Evolutionary conservation across 495 filamentous ascomycete species (phyloP).

Genomic region (Clavariopsis aquatica): DNA sequence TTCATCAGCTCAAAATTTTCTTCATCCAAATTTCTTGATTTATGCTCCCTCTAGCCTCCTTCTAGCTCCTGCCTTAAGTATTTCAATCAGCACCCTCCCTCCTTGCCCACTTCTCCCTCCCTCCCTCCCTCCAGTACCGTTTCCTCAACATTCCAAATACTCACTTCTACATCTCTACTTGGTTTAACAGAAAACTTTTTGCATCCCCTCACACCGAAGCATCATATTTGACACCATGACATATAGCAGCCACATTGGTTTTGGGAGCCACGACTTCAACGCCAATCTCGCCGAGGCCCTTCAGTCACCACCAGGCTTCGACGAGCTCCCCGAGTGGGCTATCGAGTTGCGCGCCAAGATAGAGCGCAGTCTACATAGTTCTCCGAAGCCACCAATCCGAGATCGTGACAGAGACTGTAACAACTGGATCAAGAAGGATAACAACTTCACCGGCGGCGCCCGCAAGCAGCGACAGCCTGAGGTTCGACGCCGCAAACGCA

Average conservation of each 20-base stretch:
- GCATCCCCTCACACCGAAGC: neutral
- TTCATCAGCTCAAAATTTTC: neutral
- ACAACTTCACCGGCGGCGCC: constrained; percentile 1
- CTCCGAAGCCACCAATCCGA: neutral
- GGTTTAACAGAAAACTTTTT: neutral
- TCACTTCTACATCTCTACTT: neutral
- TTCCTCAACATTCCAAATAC: neutral
- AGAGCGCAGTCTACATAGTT: neutral
- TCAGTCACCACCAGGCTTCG: neutral
- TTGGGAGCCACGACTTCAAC: neutral
- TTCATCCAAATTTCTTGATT: neutral
- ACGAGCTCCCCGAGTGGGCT: constrained; percentile 3
- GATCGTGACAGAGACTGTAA: neutral
- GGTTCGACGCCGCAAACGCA: neutral
- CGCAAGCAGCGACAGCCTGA: neutral
- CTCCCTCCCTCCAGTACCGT: neutral
- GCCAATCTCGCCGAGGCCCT: neutral
- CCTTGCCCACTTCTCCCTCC: neutral
- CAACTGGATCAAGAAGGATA: constrained; percentile 19
- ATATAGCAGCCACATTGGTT: neutral
- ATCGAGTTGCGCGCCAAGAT: neutral
- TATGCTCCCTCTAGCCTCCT: neutral
- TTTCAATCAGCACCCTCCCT: neutral
- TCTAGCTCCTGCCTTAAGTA: neutral
- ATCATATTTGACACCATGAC: neutral